A percentile compares a stretch with the other conserved stretches of the same genome.
These are phyloP conservation scores for Ophiognomonia clavigignenti-juglandacearum DNA, from an alignment of 2,329 filamentous ascomycete species.

Conservation along the genomic window DNA sequence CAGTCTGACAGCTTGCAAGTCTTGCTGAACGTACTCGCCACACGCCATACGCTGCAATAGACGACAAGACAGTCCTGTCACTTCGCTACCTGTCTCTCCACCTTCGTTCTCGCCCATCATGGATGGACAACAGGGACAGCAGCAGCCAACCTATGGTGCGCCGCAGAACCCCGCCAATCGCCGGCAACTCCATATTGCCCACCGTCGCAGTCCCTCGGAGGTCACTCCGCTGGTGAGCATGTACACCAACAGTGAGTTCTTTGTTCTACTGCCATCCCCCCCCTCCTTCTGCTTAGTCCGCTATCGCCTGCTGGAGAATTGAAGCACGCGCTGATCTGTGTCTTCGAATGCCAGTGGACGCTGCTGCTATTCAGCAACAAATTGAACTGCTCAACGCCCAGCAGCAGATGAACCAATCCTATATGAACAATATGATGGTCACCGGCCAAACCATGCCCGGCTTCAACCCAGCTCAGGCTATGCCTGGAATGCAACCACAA, in stretches of 20 bases:
- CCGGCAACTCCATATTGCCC: slow-evolving; percentile 84
- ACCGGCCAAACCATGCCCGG: slow-evolving; percentile 70
- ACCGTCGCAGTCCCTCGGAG: slow-evolving; percentile 94
- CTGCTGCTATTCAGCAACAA: slow-evolving; percentile 95
- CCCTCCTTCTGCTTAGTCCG: no score
- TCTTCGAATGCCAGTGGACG: slow-evolving; percentile 66
- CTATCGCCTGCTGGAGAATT: no score
- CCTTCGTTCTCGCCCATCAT: slow-evolving; percentile 43
- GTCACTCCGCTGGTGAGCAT: slow-evolving; percentile 96
- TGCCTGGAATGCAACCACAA: slow-evolving; percentile 74
- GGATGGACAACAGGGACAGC: slow-evolving; percentile 54
- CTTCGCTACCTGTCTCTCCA: slow-evolving; percentile 12
- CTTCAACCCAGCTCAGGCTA: slow-evolving; percentile 76
- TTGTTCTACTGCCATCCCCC: slow-evolving; percentile 7
- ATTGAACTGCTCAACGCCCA: slow-evolving; percentile 78
- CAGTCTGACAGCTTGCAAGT: no score
- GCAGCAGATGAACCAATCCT: slow-evolving; percentile 96
- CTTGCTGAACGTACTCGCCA: no score
- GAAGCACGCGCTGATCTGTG: slow-evolving; percentile 7
- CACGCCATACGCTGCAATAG: no score
- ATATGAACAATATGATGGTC: slow-evolving; percentile 91
- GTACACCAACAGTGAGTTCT: slow-evolving; percentile 62
- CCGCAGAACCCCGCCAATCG: slow-evolving; percentile 73
- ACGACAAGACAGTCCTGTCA: no score
- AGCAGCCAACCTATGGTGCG: slow-evolving; percentile 49